Evolutionary conservation across 208 protist species (phyloP), one percentile per base, ranked within the genome.

Genomic region (Spongospora subterranea): DNA sequence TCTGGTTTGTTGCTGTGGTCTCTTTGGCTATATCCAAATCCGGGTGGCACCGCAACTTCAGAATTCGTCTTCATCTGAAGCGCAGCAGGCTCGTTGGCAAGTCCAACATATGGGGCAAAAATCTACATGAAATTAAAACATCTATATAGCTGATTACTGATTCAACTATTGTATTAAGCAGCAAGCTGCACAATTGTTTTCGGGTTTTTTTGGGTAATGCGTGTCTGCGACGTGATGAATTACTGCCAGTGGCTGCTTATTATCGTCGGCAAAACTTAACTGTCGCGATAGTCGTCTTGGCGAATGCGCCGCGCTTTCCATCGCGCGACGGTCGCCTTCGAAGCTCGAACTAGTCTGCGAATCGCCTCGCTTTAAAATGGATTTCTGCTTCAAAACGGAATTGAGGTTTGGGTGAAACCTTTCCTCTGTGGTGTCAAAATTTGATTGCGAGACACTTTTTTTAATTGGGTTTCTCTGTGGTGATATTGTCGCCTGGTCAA

Each of bases 151-250:
- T 60, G 6, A 29, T 29, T 60, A 60, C 24, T 60, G 6, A 24
- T 60, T 29, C n/a, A 40, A 82, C n/a, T 35, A 82, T 43, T 82
- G 71, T 82, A 82, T 82, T 82, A n/a, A 13, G 71, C 71, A 82
- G 71, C 71, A 82, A 17, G 17, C 71, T 6, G 17, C 6, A n/a
- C 40, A 43, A 6, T 20, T 40, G 71, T 39, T 40, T 35, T 6
- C 71, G 17, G 6, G 6, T 13, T n/a, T 35, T 35, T 6, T 39
- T 20, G 71, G 71, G 71, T 82, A 82, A 43, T 82, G 71, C 71
- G 71, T 82, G 71, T 82, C 71, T 20, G 71, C 17, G n/a, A 82
- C 71, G 71, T 82, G n/a, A n/a, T 82, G 71, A 35, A 82, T n/a
- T 20, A 82, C 35, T 35, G 71, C 71, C 71, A 82, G 71, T 20